Evolutionary conservation across 768 basidiomycete genomes (phyloP), one percentile per base, ranked within the genome.

Genomic region (Pisolithus sp.): DNA sequence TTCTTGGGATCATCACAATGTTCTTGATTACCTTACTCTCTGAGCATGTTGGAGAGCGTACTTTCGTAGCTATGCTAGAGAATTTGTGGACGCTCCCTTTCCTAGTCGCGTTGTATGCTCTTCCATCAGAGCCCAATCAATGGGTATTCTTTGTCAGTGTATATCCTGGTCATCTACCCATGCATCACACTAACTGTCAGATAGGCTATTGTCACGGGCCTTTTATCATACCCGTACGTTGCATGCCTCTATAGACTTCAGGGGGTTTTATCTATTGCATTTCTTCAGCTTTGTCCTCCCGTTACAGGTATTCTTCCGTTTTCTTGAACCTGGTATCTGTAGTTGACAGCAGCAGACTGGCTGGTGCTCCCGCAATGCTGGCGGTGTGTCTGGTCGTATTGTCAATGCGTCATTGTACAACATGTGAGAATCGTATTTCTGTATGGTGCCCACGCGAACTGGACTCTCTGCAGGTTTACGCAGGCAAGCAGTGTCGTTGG

Each of bases 11-110:
- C 40, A 43, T 82, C 21, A 74, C 72, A 6, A 81, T 81, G 74
- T 72, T 79, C 31, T 53, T 62, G 21, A 69, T 82, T 37, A 73
- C 79, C 0, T 57, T 79, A 28, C 50, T 78, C 12, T 81, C 81
- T 2, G 81, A 83, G 53, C 63, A 64, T 2, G 64, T 83, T 21
- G 70, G 81, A 55, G 77, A 81, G 18, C 71, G 82, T n/a, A 68
- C 80, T 2, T 65, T 77, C 23, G 73, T 82, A 15, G 68, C 82
- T 1, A 77, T 80, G 72, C 62, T 71, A 42, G 73, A 80, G 53
- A 73, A 81, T 54, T 28, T 83, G 4, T 87, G 85, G 85, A 64
- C 72, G 0, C 65, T 86, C 15, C 81, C 83, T 3, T 82, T 82
- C 66, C 65, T 85, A 45, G 69, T 86, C 28, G 80, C 80, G 0